These are phyloP conservation scores for Penicillium sp. DNA, from an alignment of 2,329 filamentous ascomycete species.

Conservation along the genomic window DNA sequence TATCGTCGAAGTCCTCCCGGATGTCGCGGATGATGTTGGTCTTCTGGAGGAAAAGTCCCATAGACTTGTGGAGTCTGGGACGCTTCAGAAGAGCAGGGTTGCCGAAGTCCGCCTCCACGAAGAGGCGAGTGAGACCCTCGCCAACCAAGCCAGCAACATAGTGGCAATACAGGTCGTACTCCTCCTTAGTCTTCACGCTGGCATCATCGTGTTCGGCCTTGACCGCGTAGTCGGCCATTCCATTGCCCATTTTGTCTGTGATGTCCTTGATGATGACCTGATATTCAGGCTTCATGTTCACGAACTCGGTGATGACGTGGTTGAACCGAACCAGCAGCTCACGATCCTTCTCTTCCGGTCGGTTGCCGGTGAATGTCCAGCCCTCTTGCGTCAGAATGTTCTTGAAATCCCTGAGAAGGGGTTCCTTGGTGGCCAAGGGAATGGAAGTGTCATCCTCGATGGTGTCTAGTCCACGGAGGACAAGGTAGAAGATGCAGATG, in stretches of 20 bases:
- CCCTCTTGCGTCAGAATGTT: conserved; percentile 76
- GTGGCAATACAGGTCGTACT: conserved; percentile 97
- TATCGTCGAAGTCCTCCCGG: conserved; percentile 83
- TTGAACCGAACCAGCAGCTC: conserved; percentile 92
- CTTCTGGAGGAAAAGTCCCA: conserved; percentile 97
- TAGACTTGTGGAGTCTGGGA: conserved; percentile 82
- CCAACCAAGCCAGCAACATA: conserved; percentile 99
- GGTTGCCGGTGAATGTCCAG: conserved; percentile 86
- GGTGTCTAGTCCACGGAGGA: conserved; percentile 91
- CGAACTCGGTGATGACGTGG: conserved; percentile 80
- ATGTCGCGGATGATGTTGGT: conserved; percentile 98
- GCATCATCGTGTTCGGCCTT: conserved; percentile 79
- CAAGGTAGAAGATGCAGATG: conserved; percentile 87
- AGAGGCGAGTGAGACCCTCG: conserved; percentile 86
- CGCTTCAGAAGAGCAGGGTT: conserved; percentile 81
- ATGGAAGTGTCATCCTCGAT: conserved; percentile 99
- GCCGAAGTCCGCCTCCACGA: conserved; percentile 82
- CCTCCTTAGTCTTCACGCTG: conserved; percentile 77
- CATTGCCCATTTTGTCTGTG: conserved; percentile 91
- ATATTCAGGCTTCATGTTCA: conserved; percentile 83
- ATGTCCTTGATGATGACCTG: conserved; percentile 88
- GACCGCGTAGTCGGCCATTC: conserved; percentile 93
- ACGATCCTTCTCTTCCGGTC: conserved; percentile 89
- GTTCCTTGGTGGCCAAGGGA: conserved; percentile 76
- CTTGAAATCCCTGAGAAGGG: conserved; percentile 80